A percentile compares a stretch with the other conserved stretches of the same genome.
Evolutionary conservation across 108 stramenopile species (phyloP).

Genomic region (Nitzschia sp.): DNA sequence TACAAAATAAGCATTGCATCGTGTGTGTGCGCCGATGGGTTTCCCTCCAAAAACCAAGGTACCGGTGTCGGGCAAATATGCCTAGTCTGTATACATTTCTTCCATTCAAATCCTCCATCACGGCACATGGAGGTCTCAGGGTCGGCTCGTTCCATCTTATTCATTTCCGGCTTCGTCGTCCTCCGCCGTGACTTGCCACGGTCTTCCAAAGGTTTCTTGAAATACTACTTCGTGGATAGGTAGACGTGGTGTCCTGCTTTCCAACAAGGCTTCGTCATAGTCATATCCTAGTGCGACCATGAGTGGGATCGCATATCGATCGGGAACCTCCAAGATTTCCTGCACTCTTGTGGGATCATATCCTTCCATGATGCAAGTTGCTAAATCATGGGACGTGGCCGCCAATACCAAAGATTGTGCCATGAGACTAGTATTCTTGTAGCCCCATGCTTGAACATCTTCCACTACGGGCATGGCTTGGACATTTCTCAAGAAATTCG

Average conservation of each 20-base stretch:
- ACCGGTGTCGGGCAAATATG: too few relatives aligned
- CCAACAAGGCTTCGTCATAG: conserved; percentile 41
- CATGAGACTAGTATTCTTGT: conserved; percentile 70
- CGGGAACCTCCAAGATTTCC: conserved; percentile 70
- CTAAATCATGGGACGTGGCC: conserved; percentile 66
- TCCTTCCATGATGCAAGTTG: conserved; percentile 83
- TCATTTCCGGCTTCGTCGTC: neutral
- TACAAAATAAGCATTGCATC: too few relatives aligned
- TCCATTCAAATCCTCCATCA: too few relatives aligned
- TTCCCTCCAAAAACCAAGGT: too few relatives aligned
- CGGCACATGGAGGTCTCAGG: too few relatives aligned
- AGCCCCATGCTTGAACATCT: conserved; percentile 70
- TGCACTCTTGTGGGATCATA: conserved; percentile 63
- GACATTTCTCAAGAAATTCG: conserved; percentile 46
- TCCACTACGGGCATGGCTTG: conserved; percentile 80
- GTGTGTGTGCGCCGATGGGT: neutral
- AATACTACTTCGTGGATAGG: conserved; percentile 75
- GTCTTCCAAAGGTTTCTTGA: conserved; percentile 67
- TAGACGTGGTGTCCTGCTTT: conserved; percentile 42
- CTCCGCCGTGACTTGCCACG: neutral
- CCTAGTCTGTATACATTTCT: too few relatives aligned
- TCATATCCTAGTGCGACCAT: conserved; percentile 77
- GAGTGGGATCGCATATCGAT: conserved; percentile 73
- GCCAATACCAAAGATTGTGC: conserved; percentile 65
- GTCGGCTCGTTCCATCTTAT: too few relatives aligned